Base-by-base conservation (phyloP, 192 early-diverging fungal genomes). In the Ambispora gerdemannii region DNA sequence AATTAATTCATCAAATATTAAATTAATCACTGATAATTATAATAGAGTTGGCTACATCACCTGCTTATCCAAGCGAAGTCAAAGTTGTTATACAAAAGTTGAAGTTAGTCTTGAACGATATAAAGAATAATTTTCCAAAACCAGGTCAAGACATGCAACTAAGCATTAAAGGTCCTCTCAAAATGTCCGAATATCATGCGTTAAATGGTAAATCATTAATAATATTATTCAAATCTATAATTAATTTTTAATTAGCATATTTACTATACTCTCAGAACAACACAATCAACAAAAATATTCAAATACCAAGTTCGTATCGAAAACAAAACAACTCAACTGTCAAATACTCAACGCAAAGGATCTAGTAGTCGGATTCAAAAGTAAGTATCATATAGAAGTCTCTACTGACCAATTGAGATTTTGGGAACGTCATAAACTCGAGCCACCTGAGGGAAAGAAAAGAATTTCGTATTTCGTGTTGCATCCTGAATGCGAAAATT, bases 391-490 rank as follows among this genome's bases (percentile, higher is more conserved):
- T 6, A 74, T 81, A 52, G 85, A 82, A 56, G 80, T 75, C 3
- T 77, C 85, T 6, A 78, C 85, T 3, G 78, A 82, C 2, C 73
- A 84, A 17, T 34, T 86, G 6, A 71, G 72, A 8, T 86, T 82
- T 58, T 86, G 85, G 85, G 85, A 86, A 27, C 84, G 82, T 6
- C 66, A 83, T 24, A 79, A 83, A 36, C 61, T 86, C 27, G 82
- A 78, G 51, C 85, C 85, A 0, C 84, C 81, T 36, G 84, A 81
- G 1, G 61, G 60, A 25, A 78, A 72, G 66, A 86, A 86, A 61
- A 78, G 77, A 8, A 75, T 86, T 27, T 73, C 63, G 3, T 86
- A 84, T 63, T 84, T 83, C 72, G 81, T 80, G 4, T 68, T 86
- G 8, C 84, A 74, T 63, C 85, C 82, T 6, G 74, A 78, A 33